A percentile compares a stretch with the other conserved stretches of the same genome.
Evolutionary conservation across 2,329 filamentous ascomycete genomes (phyloP).

Genomic region (Cladophialophora immunda): DNA sequence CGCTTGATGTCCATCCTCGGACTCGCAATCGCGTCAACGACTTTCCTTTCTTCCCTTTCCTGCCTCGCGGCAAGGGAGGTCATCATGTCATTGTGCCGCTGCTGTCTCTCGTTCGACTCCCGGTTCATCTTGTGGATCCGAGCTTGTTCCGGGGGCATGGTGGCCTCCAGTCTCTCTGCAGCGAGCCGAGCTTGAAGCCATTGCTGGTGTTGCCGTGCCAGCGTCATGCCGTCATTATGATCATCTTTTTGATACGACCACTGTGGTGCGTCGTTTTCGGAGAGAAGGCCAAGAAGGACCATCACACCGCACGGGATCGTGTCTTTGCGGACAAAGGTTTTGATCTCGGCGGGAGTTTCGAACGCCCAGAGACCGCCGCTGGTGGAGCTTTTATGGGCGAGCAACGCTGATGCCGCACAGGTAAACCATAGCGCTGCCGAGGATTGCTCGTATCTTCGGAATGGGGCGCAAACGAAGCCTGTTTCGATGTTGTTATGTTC

Average conservation of each 20-base stretch:
- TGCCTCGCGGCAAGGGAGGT: constrained; percentile 24
- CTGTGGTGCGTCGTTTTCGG: constrained; percentile 41
- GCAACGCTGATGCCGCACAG: constrained; percentile 40
- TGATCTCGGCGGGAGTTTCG: constrained; percentile 39
- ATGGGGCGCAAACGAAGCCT: constrained; percentile 33
- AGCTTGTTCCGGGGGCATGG: constrained; percentile 44
- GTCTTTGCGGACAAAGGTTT: constrained; percentile 40
- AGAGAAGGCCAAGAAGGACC: constrained; percentile 42
- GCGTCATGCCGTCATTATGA: constrained; percentile 29
- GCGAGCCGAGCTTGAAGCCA: constrained; percentile 37
- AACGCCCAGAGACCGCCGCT: constrained; percentile 41
- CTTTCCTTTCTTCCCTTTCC: constrained; percentile 41
- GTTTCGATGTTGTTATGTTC: constrained; percentile 41
- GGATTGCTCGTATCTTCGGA: constrained; percentile 30
- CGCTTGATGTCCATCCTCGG: constrained; percentile 40
- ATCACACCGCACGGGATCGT: constrained; percentile 44
- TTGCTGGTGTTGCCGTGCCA: constrained; percentile 32
- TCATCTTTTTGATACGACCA: constrained; percentile 37
- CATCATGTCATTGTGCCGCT: constrained; percentile 37
- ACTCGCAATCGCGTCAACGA: constrained; percentile 42
- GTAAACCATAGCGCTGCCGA: constrained; percentile 43
- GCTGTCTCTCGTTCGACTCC: constrained; percentile 33
- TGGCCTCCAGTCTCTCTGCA: constrained; percentile 38
- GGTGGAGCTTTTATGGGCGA: constrained; percentile 33
- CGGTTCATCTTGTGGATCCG: constrained; percentile 38